These are phyloP conservation scores for Wickerhamomyces hampshirensis DNA, from an alignment of 805 yeast species.

Conservation along the genomic window DNA sequence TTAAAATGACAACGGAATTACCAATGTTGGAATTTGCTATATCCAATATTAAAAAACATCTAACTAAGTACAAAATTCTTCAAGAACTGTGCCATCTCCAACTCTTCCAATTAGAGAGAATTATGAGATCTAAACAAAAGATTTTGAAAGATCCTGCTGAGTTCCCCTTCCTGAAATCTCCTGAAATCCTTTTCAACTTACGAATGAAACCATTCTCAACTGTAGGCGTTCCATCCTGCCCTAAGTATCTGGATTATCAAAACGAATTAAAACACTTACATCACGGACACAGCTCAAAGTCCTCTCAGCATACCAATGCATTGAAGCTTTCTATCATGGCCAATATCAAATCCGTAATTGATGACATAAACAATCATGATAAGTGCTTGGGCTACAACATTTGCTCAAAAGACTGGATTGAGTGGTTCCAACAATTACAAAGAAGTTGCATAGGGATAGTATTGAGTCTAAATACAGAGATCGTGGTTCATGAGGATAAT, in stretches of 20 bases:
- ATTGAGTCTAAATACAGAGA: conserved; percentile 10
- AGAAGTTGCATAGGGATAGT: conserved; percentile 28
- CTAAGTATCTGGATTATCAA: conserved; percentile 28
- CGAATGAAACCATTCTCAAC: conserved; percentile 78
- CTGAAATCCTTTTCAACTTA: conserved; percentile 39
- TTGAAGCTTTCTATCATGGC: conserved; percentile 4
- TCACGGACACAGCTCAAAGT: neutral
- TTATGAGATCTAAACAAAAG: conserved; percentile 18
- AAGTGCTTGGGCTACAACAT: conserved; percentile 19
- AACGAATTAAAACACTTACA: conserved; percentile 17
- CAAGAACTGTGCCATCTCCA: conserved; percentile 30
- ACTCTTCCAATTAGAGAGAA: conserved; percentile 27
- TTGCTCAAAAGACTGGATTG: conserved; percentile 25
- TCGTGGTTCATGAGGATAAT: neutral
- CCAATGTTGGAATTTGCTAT: conserved; percentile 28
- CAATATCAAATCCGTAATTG: conserved; percentile 9
- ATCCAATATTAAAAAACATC: conserved; percentile 1
- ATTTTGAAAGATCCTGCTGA: conserved; percentile 22
- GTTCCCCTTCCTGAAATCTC: conserved; percentile 24
- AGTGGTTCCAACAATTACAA: conserved; percentile 27
- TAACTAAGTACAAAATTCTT: conserved; percentile 17
- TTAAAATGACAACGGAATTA: conserved; percentile 28
- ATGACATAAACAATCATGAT: conserved; percentile 20
- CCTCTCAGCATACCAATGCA: conserved; percentile 5
- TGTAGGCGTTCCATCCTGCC: conserved; percentile 71